phyloP scores from a whole-genome alignment of 306 rosid species.

The Lablab purpureus region DNA sequence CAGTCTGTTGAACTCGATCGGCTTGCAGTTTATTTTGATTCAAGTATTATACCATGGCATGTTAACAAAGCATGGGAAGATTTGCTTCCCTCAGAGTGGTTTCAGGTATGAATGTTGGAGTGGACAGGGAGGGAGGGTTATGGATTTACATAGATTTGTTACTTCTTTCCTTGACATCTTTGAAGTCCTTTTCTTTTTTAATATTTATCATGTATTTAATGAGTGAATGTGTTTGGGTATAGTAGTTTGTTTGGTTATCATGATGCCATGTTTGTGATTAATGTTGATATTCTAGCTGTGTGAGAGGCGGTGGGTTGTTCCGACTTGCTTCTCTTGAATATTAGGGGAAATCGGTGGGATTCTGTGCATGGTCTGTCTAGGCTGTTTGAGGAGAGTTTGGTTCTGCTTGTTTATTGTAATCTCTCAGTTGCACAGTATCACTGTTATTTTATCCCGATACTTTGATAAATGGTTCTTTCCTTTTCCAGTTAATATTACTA shows the following conservation, averaged over 20 bases:
- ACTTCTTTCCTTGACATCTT: not conserved
- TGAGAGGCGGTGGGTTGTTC: not conserved
- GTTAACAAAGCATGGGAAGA: slow-evolving; percentile 82
- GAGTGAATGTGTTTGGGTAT: slow-evolving; percentile 7
- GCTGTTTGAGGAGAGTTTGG: not conserved
- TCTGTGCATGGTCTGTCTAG: not conserved
- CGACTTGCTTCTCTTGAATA: not conserved
- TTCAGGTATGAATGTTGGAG: slow-evolving; percentile 64
- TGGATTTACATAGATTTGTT: not conserved
- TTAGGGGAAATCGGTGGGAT: slow-evolving; percentile 2
- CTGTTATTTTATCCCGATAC: not conserved
- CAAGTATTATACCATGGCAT: slow-evolving; percentile 83
- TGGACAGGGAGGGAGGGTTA: slow-evolving; percentile 8
- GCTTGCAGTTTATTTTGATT: slow-evolving; percentile 91
- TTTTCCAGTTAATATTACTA: not conserved
- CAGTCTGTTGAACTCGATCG: slow-evolving; percentile 90
- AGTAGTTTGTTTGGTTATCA: slow-evolving; percentile 6
- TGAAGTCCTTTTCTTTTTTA: slow-evolving; percentile 39
- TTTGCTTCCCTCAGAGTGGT: slow-evolving; percentile 96
- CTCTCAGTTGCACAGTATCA: not conserved
- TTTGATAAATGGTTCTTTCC: not conserved
- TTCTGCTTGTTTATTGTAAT: slow-evolving; percentile 4
- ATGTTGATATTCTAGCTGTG: slow-evolving; percentile 20
- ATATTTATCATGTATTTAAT: slow-evolving; percentile 20
- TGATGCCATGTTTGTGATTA: slow-evolving; percentile 22